Base-by-base conservation (phyloP, 2,329 filamentous ascomycete genomes). In the Dissoconium aciculare region DNA sequence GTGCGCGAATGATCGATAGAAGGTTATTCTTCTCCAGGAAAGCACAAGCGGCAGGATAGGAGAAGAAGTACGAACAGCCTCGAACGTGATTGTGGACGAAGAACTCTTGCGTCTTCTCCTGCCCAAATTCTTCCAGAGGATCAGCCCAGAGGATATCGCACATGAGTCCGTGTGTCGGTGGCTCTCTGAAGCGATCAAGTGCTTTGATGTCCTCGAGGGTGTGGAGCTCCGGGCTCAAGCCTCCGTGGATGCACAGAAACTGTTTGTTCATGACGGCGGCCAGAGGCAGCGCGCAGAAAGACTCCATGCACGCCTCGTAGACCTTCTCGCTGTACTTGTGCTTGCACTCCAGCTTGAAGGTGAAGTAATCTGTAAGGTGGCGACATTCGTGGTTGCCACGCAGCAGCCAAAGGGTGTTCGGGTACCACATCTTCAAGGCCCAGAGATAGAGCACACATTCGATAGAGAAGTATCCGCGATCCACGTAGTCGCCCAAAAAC, bases 241-340 rank as follows among this genome's bases (percentile, higher is more conserved):
- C 89, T 51, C 89, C 89, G 55, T 98, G 89, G 47, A 98, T 95
- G 56, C 89, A 98, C 45, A 98, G 64, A 59, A 98, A 98, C 58
- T 98, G 89, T 67, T 98, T 98, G 71, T 98, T 98, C 89, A 98
- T 98, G 45, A 98, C 77, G 15, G 89, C 89, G 34, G 89, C 89
- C 46, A 98, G 66, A 16, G 89, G 89, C 41, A 98, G 64, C 41
- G 78, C 70, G 63, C 89, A 98, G 68, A 98, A 98, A 0, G 89
- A 91, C 43, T 98, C 87, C 74, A 94, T 92, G 63, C 89, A 95
- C 34, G 89, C 87, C 52, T 98, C 87, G 56, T 98, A 98, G 37
- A 98, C 71, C 41, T 71, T 71, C 62, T 95, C 89, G 17, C 83
- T 93, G 62, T 98, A 98, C 60, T 98, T 98, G 71, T 98, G 89